Conservation (phyloP, 2,329 filamentous ascomycete genomes). For the Colletotrichum nymphaeae region DNA sequence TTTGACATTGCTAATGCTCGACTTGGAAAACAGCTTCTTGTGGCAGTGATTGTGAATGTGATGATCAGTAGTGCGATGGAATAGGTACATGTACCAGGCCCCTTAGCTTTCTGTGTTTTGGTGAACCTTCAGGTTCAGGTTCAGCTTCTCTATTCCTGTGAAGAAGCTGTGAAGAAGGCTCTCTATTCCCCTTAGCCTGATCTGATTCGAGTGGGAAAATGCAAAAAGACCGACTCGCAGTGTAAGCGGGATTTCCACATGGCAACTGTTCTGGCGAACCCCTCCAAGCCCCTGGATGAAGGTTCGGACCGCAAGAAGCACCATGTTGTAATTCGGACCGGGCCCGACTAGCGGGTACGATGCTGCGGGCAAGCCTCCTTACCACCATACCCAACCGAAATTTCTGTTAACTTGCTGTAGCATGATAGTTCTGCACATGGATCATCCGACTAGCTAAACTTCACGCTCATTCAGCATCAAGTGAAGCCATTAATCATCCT, state of each 20-base stretch:
- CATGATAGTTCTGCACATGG: background rate
- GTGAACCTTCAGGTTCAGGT: too few species aligned
- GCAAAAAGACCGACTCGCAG: too few species aligned
- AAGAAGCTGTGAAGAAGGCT: background rate
- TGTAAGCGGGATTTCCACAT: background rate
- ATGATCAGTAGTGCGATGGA: background rate
- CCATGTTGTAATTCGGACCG: background rate
- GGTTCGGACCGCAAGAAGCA: background rate
- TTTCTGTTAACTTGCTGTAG: background rate
- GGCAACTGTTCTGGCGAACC: background rate
- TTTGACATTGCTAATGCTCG: background rate
- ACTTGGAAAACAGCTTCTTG: background rate
- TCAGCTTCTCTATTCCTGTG: background rate
- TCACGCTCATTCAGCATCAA: too few species aligned
- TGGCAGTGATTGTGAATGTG: background rate
- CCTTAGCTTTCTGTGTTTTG: too few species aligned
- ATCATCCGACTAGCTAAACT: background rate
- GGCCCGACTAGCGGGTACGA: background rate
- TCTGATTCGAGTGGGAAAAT: too few species aligned
- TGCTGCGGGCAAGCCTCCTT: too few species aligned
- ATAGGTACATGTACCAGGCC: too few species aligned
- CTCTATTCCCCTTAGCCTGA: background rate
- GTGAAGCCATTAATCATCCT: too few species aligned
- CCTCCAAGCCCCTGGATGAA: background rate
- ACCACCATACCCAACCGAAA: background rate